Conservation (phyloP, 495 filamentous ascomycete species). For the Margaritispora aquatica region DNA sequence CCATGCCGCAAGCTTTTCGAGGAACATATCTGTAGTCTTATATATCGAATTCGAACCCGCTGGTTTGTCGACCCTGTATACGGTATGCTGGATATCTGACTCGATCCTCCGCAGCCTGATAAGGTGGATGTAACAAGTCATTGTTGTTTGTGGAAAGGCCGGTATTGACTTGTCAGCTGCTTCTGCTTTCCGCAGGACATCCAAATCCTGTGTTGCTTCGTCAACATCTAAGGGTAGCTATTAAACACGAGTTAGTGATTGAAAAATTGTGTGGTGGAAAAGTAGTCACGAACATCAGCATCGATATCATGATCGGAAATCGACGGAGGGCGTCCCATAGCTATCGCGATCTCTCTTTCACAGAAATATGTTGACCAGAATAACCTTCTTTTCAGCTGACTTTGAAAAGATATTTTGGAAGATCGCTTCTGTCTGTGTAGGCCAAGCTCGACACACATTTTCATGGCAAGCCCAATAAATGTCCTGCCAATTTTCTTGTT, state of each 20-base stretch:
- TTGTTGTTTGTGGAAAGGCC: conserved; percentile 31
- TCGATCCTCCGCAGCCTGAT: conserved; percentile 46
- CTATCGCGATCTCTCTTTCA: conserved; percentile 46
- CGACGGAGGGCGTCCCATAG: conserved; percentile 45
- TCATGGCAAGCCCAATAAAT: conserved; percentile 43
- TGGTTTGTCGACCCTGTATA: conserved; percentile 47
- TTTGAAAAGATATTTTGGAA: conserved; percentile 37
- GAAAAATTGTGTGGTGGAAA: background rate
- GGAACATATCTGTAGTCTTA: conserved; percentile 24
- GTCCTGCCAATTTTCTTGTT: conserved; percentile 15
- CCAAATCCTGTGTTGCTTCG: conserved; percentile 40
- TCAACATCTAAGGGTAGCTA: conserved; percentile 35
- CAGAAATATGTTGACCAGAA: conserved; percentile 52
- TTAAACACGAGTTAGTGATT: background rate
- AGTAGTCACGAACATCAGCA: conserved; percentile 29
- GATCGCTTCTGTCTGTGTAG: conserved; percentile 44
- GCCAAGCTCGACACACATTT: conserved; percentile 47
- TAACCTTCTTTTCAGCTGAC: conserved; percentile 43
- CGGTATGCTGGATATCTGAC: conserved; percentile 48
- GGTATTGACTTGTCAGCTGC: conserved; percentile 9
- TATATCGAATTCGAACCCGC: conserved; percentile 2
- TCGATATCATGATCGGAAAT: conserved; percentile 50
- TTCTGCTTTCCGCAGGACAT: conserved; percentile 29
- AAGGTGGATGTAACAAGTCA: conserved; percentile 45
- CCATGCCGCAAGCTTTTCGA: conserved; percentile 26